phyloP scores from a whole-genome alignment of 768 basidiomycete genomes.

The Lentinula raphanica region DNA sequence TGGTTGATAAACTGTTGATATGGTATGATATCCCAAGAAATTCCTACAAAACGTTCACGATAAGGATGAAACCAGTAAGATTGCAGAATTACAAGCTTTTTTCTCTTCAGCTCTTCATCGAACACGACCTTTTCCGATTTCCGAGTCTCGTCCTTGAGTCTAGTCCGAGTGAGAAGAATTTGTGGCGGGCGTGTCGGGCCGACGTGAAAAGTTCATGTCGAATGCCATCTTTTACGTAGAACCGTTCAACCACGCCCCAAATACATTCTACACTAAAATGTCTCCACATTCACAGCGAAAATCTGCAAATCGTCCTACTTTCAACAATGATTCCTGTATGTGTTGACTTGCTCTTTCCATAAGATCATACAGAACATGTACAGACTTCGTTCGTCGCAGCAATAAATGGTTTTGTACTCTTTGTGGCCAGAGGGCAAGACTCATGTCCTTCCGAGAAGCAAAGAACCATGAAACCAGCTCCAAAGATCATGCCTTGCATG shows the following conservation, averaged over 20 bases:
- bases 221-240: background rate
- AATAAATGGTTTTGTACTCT: slow-evolving; percentile 1
- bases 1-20: too few relatives aligned
- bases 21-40: too few relatives aligned
- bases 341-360: background rate
- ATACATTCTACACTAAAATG: background rate
- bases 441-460: slow-evolving; percentile 18
- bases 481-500: slow-evolving; percentile 9
- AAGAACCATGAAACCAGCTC: slow-evolving; percentile 22
- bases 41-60: too few relatives aligned
- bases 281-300: too few relatives aligned
- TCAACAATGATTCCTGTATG: background rate
- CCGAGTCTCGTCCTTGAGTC: background rate
- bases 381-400: background rate
- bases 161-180: background rate
- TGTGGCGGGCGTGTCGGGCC: background rate
- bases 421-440: background rate
- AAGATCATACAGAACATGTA: background rate
- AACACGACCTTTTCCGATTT: background rate
- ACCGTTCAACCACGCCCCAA: background rate
- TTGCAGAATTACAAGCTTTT: too few relatives aligned
- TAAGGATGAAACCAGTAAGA: too few relatives aligned
- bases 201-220: background rate
- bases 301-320: background rate
- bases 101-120: too few relatives aligned